Base-by-base conservation (phyloP, 2,329 filamentous ascomycete species). In the Cryphonectria radicalis region DNA sequence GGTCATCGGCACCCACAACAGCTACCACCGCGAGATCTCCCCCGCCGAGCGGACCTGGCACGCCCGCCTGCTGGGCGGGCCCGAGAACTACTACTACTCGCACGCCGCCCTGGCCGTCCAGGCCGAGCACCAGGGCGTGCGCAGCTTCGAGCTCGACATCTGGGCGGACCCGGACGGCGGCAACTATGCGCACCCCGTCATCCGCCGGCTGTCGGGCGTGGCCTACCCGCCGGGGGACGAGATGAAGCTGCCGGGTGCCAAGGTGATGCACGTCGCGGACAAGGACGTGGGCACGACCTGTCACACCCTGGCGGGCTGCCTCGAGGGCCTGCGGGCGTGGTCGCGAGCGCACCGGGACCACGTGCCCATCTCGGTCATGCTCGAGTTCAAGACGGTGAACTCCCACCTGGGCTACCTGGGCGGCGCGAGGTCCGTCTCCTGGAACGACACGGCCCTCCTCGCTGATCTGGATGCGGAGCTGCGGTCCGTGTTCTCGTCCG, bases 191-290 rank as follows among this genome's bases (percentile, higher is more conserved):
- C 78, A 79, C 25, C 84, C 83, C 7, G 74, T 83, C 14, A 81
- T 86, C 68, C 81, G 81, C 75, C 81, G 77, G 46, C 72, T 82
- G 1, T 79, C 81, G 4, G 81, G 82, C 55, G 73, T 84, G 32
- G 81, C 78, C 0, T 79, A 78, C 6, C 80, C 82, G 0, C 80
- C 79, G n/a, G 78, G 82, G 63, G 76, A 77, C 40, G 80, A 81
- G 4, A 79, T 84, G 73, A 77, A 79, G 66, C 77, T 79, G 68
- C 81, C 83, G 0, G 84, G 84, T 10, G 80, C 84, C 69, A 87
- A 87, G 73, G 81, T 87, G 25, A 80, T 86, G 73, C 84, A 87
- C 76, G 80, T 87, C n/a, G 82, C 84, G 2, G 85, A 86, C 71
- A 78, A 82, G 1, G 85, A 87, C 74, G 80, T 84, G 3, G 80